Percentiles rank a stretch among this genome's conserved stretches.
phyloP scores from a whole-genome alignment of 1,284 basidiomycete species.

The Ustilago crameri region DNA sequence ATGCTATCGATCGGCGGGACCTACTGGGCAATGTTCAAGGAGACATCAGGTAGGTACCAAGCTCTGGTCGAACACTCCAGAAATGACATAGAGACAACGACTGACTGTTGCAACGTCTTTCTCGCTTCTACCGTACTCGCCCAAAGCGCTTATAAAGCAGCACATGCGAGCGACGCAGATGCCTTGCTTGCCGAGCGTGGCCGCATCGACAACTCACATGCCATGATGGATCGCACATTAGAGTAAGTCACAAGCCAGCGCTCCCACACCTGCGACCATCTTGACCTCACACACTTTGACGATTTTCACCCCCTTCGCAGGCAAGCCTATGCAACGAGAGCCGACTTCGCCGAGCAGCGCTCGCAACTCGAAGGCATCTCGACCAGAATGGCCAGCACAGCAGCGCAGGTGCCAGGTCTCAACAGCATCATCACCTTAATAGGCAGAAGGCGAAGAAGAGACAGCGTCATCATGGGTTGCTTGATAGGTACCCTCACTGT shows the following conservation, averaged over 20 bases:
- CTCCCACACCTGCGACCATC: neutral
- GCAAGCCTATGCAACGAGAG: slow-evolving; percentile 96
- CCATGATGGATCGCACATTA: slow-evolving; percentile 92
- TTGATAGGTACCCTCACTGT: slow-evolving; percentile 86
- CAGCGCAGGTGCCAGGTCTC: slow-evolving; percentile 90
- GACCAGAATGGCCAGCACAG: slow-evolving; percentile 76
- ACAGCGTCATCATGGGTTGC: slow-evolving; percentile 87
- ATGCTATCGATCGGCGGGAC: slow-evolving; percentile 85
- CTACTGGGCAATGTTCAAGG: slow-evolving; percentile 90
- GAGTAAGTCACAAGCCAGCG: slow-evolving; percentile 72
- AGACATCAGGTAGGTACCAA: slow-evolving; percentile 83
- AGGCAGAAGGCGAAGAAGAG: slow-evolving; percentile 85
- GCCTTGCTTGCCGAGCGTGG: slow-evolving; percentile 86
- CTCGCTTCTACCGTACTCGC: neutral
- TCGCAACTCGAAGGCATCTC: slow-evolving; percentile 80
- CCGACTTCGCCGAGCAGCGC: slow-evolving; percentile 89
- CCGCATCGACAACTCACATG: slow-evolving; percentile 88
- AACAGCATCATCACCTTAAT: slow-evolving; percentile 93
- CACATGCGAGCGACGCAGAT: slow-evolving; percentile 81
- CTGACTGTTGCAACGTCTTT: neutral
- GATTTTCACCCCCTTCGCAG: slow-evolving; percentile 71
- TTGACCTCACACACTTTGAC: too few species aligned
- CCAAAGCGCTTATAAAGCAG: slow-evolving; percentile 76
- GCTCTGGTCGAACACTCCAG: too few species aligned
- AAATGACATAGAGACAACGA: too few species aligned